Evolutionary conservation across 257 asterid species (phyloP), one percentile per base, ranked within the genome.

Genomic region (Nyctanthes arbortristis): DNA sequence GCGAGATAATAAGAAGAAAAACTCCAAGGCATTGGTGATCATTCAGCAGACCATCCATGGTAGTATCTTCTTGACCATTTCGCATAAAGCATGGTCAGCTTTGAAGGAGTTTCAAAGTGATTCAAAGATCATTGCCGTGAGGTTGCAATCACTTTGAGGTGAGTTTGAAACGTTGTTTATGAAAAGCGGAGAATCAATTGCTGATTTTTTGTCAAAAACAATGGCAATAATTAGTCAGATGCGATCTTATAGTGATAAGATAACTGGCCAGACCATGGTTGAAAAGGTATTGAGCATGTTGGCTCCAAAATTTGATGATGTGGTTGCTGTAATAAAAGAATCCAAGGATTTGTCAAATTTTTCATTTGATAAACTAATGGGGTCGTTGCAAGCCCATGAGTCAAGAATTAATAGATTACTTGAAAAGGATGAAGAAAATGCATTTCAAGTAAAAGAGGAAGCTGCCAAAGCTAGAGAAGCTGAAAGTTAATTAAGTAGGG

Each of bases 361-460:
- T 62, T 30, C 63, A 8, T 70, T 70, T 33, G 69, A 61, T 70
- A 39, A 61, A 22, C 13, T 70, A 16, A 70, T 70, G 69, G 63
- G 69, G 18, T 70, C 40, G 20, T 61, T 40, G 61, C 68, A 59
- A 61, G 36, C 47, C 39, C 74, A 61, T 32, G 62, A 60, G 9
- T 45, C 25, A 20, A 24, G 66, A 28, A 4, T 68, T 7, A 27
- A n/a, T 3, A 68, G 37, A 28, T 24, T 4, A 25, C 5, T 10
- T 11, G 65, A 56, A 34, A 31, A 32, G 22, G 5, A 7, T 31
- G 56, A 55, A 24, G 55, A 67, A 14, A 67, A 55, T 2, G 36
- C 35, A 20, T 54, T 52, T 56, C 55, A 32, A 4, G 27, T 55
- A 8, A 67, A 54, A 24, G 54, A 9, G 35, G 27, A 54, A 35